A percentile compares a stretch with the other conserved stretches of the same genome.
These are phyloP conservation scores for Trichophyton benhamiae DNA, from an alignment of 2,329 filamentous ascomycete genomes.

Conservation along the genomic window DNA sequence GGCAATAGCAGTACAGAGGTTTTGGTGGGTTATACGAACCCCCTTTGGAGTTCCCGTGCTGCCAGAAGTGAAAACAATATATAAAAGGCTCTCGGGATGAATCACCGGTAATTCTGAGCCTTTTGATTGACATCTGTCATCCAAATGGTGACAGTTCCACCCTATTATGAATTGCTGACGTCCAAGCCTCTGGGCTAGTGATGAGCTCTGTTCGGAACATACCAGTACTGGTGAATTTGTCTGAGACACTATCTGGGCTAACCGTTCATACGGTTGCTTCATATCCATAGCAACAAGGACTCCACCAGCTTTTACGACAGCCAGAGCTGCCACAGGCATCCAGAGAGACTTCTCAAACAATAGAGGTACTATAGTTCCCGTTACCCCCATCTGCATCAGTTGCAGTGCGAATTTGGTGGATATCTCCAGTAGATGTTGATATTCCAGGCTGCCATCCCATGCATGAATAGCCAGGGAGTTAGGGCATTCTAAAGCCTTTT, in stretches of 20 bases:
- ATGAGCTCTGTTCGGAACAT: neutral
- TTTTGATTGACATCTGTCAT: neutral
- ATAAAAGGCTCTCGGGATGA: slow-evolving; percentile 19
- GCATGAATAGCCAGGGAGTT: slow-evolving; percentile 14
- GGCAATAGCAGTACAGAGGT: slow-evolving; percentile 44
- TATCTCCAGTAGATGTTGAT: slow-evolving; percentile 6
- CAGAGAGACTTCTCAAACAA: slow-evolving; percentile 23
- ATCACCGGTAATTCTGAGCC: slow-evolving; percentile 4
- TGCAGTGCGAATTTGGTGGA: slow-evolving; percentile 21
- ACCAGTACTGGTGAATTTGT: slow-evolving; percentile 10
- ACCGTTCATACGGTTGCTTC: slow-evolving; percentile 21
- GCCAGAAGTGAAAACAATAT: slow-evolving; percentile 53
- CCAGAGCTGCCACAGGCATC: slow-evolving; percentile 20
- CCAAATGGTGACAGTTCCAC: no score
- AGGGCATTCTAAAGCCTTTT: neutral
- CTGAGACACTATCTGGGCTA: slow-evolving; percentile 19
- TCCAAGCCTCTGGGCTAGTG: neutral
- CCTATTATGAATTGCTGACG: neutral
- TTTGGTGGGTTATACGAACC: slow-evolving; percentile 63
- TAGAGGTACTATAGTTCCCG: slow-evolving; percentile 17
- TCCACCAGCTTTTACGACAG: slow-evolving; percentile 20
- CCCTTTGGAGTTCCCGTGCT: slow-evolving; percentile 54
- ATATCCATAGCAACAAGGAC: slow-evolving; percentile 20
- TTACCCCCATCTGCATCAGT: slow-evolving; percentile 18
- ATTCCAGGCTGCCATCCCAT: slow-evolving; percentile 15